phyloP scores from a whole-genome alignment of 495 filamentous ascomycete species.

The Xylaria intraflava region DNA sequence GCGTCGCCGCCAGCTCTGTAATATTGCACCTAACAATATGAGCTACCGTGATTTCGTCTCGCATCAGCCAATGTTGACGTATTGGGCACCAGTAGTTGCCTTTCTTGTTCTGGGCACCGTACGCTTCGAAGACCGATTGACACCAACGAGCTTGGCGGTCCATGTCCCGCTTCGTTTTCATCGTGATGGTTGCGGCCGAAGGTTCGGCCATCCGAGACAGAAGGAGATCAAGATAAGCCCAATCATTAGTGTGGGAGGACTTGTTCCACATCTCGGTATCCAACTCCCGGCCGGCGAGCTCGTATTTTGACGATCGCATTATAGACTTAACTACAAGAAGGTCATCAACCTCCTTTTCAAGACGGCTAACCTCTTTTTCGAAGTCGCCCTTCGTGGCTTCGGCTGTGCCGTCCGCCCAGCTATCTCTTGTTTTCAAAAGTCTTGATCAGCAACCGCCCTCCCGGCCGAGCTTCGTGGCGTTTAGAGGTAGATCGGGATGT shows the following conservation, averaged over 20 bases:
- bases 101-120: conserved; percentile 6
- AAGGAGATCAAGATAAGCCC: conserved; percentile 8
- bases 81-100: conserved; percentile 9
- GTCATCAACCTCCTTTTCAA: conserved; percentile 5
- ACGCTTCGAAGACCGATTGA: conserved; percentile 8
- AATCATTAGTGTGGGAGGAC: conserved; percentile 7
- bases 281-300: conserved; percentile 8
- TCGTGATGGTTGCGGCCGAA: conserved; percentile 8
- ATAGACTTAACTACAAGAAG: conserved; percentile 2
- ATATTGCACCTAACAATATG: conserved; percentile 12
- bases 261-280: conserved; percentile 12
- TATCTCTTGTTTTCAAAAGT: neutral
- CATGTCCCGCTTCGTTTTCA: conserved; percentile 7
- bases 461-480: too few relatives aligned
- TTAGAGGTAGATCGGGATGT: neutral
- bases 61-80: neutral
- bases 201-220: conserved; percentile 1
- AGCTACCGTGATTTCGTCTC: neutral
- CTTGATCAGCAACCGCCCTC: neutral
- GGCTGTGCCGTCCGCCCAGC: conserved; percentile 5
- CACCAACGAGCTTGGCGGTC: conserved; percentile 8
- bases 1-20: conserved; percentile 3
- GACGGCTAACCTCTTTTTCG: conserved; percentile 3
- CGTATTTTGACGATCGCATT: conserved; percentile 8
- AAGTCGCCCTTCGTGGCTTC: conserved; percentile 5